Evolutionary conservation across 176 grass and related monocot genomes (phyloP), one percentile per base, ranked within the genome.

Genomic region (Alloteropsis semialata): DNA sequence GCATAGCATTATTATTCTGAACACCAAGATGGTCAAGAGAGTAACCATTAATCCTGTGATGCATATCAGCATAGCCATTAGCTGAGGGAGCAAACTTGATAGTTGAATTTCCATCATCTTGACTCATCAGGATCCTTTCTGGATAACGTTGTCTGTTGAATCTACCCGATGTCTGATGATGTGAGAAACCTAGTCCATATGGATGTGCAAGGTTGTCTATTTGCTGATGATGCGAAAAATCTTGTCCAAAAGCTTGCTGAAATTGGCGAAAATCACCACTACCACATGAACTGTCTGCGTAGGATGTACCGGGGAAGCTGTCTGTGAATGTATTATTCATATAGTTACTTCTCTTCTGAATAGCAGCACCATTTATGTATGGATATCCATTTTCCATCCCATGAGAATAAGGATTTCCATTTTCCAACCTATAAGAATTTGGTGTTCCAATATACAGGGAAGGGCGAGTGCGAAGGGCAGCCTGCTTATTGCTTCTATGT

Each of bases 221-320:
- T 54, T 88, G 73, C 53, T 74, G 77, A 43, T 86, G 25, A 42
- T 67, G 37, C 2, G 44, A 34, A 54, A 75, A 50, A 12, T 3
- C 10, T 58, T 58, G 24, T 17, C 24, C 24, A 70, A 24, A 70
- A 45, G 62, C 60, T 30, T 84, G 74, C 55, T 74, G 67, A 71
- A 86, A n/a, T 36, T 61, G 25, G 15, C 5, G 73, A 43, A 49
- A 75, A 58, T 95, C n/a, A 13, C 28, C 36, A 34, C 59, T 84
- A 21, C 78, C 68, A 58, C 37, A 86, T 69, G 88, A 78, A 84
- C 73, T 37, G 32, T 91, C 73, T 24, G 41, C 61, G 69, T 88
- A 77, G 70, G 53, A 86, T 83, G 78, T 69, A 44, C 71, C 32
- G 62, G 55, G 56, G 28, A 69, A 72, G 37, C 65, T 84, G 53